Conservation (phyloP, 805 yeast species). For the Brettanomyces sp. region DNA sequence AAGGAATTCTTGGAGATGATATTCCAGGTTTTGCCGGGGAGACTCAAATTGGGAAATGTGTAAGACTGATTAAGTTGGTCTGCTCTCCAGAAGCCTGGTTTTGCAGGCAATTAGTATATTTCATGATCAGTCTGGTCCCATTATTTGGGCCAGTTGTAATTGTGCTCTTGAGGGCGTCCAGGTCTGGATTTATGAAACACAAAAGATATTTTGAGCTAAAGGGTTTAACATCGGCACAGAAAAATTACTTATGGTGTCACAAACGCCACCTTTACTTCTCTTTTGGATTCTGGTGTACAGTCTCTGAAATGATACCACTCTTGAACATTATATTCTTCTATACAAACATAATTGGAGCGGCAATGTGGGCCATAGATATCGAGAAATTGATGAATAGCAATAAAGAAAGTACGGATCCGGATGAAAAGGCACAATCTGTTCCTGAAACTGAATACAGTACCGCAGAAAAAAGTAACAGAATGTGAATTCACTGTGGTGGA, state of each 20-base stretch:
- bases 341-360: constrained; percentile 55
- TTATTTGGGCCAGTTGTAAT: constrained; percentile 49
- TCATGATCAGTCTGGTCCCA: constrained; percentile 42
- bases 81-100: constrained; percentile 34
- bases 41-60: constrained; percentile 14
- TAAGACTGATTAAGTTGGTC: constrained; percentile 10
- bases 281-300: constrained; percentile 44
- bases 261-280: constrained; percentile 28
- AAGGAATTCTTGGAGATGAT: constrained; percentile 16
- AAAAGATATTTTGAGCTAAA: constrained; percentile 48
- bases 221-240: constrained; percentile 36
- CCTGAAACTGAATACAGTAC: too few relatives aligned
- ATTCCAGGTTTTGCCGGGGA: constrained; percentile 20
- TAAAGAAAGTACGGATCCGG: not conserved
- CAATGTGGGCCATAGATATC: constrained; percentile 48
- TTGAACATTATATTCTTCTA: constrained; percentile 44
- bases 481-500: constrained; percentile 3
- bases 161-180: constrained; percentile 42
- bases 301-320: constrained; percentile 47
- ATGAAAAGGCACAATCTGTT: not conserved
- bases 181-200: constrained; percentile 44
- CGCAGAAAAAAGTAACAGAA: not conserved
- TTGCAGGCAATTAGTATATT: constrained; percentile 24
- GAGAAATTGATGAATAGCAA: constrained; percentile 12
- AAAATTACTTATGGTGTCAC: constrained; percentile 26